Base-by-base conservation (phyloP, 2,329 filamentous ascomycete genomes). In the Verticillium isaacii region DNA sequence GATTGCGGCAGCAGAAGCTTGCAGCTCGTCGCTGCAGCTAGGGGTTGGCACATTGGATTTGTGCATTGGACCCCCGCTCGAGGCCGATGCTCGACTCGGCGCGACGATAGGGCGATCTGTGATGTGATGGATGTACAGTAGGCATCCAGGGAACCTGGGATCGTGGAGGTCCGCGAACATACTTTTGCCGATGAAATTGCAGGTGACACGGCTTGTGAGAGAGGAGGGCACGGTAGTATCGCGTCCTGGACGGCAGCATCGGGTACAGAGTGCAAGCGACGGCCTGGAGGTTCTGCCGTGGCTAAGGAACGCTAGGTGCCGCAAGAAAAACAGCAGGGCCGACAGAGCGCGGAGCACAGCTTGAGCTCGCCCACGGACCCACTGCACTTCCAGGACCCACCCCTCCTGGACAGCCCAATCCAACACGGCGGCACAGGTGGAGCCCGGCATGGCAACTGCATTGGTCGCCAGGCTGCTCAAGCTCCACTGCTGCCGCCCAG, bases 1-100 rank as follows among this genome's bases (percentile, higher is more conserved):
- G 39, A 58, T 58, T 58, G 57, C 37, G 39, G 57, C 15, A 15
- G 57, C 57, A 58, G 57, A 58, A 50, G 57, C 57, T 50, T 58
- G 41, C 57, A 39, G 55, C 55, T 12, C 11, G 32, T 34, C 37
- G 25, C 57, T 41, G 57, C 37, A 58, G 37, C 34, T 37, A 52
- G 36, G 56, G 56, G 41, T 58, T 41, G 34, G 56, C 37, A 50
- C 55, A 34, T n/a, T 41, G 37, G 37, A 29, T 25, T 17, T 39
- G 37, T 50, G 41, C 45, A 50, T 39, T 50, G 57, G 37, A 57
- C 32, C 32, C 55, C 32, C 17, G 55, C 32, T n/a, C 32, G 11
- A 56, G 29, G 25, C 32, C 29, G 32, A 56, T 32, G 29, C 54
- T 34, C 25, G n/a, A 56, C 25, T 32, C 54, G 17, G 54, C 25